Base-by-base conservation (phyloP, 257 asterid species). In the Thymus quinquecostatus region DNA sequence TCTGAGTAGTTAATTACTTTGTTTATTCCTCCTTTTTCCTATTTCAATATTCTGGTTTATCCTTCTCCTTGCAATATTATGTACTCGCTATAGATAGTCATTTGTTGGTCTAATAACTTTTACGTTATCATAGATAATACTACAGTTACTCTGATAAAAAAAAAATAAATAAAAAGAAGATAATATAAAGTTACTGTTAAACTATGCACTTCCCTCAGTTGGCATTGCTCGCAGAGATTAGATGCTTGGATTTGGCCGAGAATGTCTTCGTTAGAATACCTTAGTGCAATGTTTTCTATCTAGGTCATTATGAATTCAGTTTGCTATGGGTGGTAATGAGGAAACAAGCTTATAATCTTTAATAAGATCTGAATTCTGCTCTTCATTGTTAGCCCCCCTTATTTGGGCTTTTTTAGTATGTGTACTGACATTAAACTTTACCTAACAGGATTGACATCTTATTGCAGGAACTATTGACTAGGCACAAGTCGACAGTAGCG, bases 401-500 rank as follows among this genome's bases (percentile, higher is more conserved):
- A 0, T 38, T 38, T 38, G 21, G 21, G 8, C 41, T 4, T 38
- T 38, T 38, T 38, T 44, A 44, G 9, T 41, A 10, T 66, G 47
- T 53, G 34, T 79, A 60, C 51, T 58, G 66, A 60, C 69, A 67
- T 41, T 62, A 12, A 60, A 63, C 59, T 66, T 3, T 65, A 40
- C 27, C 60, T 78, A 56, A 74, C 67, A 60, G 56, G 77, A 60
- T 75, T 83, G 73, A 78, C 79, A 60, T 78, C 70, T 66, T 82
- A 57, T 72, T 80, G 75, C 92, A 93, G 98, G 98, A 93, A 85
- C 86, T 93, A 75, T 73, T 93, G 87, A 93, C 98, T 10, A 84
- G 98, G 86, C 98, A 93, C 74, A 93, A 93, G 84, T 90, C 97
- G 51, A 93, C 98, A 2, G 98, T 93, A 57, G 95, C 98, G 59